These are phyloP conservation scores for Emericellopsis terricola DNA, from an alignment of 495 filamentous ascomycete species.

Conservation along the genomic window DNA sequence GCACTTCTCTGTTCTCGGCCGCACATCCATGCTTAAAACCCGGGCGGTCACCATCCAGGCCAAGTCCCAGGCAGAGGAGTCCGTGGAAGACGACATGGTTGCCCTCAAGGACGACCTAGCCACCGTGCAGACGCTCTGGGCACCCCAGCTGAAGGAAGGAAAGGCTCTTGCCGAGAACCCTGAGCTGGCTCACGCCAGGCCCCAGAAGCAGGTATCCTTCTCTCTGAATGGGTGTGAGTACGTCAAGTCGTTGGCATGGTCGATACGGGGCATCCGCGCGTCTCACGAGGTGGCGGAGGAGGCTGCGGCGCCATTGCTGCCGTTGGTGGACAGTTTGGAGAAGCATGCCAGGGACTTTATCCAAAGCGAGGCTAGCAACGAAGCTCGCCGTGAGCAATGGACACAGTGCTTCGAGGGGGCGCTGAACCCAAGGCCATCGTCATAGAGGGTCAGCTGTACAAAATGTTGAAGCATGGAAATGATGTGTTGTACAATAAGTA, in stretches of 20 bases:
- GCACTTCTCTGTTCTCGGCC: constrained; percentile 1
- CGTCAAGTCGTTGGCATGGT: constrained; percentile 1
- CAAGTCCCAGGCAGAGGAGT: constrained; percentile 1
- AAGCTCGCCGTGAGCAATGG: not conserved
- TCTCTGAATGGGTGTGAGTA: constrained; percentile 1
- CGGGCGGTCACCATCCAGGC: not conserved
- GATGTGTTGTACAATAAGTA: not conserved
- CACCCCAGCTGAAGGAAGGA: not conserved
- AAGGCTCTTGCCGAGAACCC: not conserved
- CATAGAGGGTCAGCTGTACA: not conserved
- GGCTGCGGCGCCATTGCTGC: not conserved
- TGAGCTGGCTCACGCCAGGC: not conserved
- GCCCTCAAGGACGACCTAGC: constrained; percentile 1
- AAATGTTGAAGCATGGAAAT: not conserved
- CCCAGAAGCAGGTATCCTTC: not conserved
- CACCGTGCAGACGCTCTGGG: not conserved
- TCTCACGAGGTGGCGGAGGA: not conserved
- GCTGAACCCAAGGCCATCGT: not conserved
- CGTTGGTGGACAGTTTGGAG: not conserved
- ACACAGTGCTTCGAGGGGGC: not conserved
- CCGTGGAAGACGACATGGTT: not conserved
- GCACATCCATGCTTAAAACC: not conserved
- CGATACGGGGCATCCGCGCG: not conserved
- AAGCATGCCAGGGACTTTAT: not conserved
- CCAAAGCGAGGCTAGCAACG: not conserved